Evolutionary conservation across 805 yeast species (phyloP), one percentile per base, ranked within the genome.

Genomic region (Wickerhamiella allomyrinae): DNA sequence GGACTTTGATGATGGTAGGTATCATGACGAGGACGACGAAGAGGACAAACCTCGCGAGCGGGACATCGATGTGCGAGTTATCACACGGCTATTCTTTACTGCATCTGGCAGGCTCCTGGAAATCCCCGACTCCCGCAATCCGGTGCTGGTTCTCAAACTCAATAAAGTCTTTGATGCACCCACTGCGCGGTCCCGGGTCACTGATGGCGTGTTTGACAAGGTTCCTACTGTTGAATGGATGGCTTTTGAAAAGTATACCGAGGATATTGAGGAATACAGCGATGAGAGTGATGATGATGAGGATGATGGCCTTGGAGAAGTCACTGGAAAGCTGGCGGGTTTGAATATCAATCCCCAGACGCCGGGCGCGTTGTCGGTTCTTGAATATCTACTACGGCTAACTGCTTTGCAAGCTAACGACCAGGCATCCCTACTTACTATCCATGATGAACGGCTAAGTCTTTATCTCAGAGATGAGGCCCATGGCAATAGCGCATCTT

Each of bases 81-180:
- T 81, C 2, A 58, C 67, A 3, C 65, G 74, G 43, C 56, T 79
- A 37, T 81, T 77, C 49, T 81, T 78, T 56, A 73, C 77, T 46
- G 81, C 80, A 2, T 76, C 84, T 5, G 89, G 87, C 0, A 69
- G 69, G 42, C 57, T 81, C 15, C 65, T 81, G 21, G 72, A 71
- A 39, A 58, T 82, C 13, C 81, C 77, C 33, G 82, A 76, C 34
- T 65, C 74, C 33, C 67, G 67, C 36, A 61, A 75, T 0, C 85
- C 91, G 0, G 89, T 81, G 0, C 60, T 81, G 41, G 77, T 80
- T 1, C 53, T 81, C 27, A 82, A 81, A 50, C 54, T 61, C 20
- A 60, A 61, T 40, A 45, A 50, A 3, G 44, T 10, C 43, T 34
- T 13, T 13, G 23, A 34, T 6, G 24, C 20, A 3, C 22, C 35